A percentile compares a stretch with the other conserved stretches of the same genome.
Evolutionary conservation across 768 basidiomycete species (phyloP).

Genomic region (Suillus americanus): DNA sequence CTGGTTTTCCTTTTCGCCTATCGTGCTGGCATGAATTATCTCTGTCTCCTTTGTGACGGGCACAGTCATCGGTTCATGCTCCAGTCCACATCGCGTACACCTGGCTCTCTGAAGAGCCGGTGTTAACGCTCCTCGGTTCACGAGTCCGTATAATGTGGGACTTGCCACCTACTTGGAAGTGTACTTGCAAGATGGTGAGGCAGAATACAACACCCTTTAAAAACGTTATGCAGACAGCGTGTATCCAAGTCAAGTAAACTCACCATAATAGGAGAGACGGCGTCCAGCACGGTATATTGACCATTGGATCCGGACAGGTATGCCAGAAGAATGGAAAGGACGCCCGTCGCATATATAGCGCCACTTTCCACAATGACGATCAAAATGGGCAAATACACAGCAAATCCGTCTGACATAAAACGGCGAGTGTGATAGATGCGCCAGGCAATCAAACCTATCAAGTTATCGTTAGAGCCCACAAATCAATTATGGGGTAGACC

Average conservation of each 20-base stretch:
- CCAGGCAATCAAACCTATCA: constrained; percentile 4
- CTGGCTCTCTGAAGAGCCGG: background rate
- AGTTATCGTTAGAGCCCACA: background rate
- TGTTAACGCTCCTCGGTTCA: background rate
- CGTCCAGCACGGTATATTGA: background rate
- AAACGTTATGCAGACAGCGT: background rate
- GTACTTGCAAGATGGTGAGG: constrained; percentile 9
- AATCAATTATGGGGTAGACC: background rate
- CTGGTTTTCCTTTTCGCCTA: background rate
- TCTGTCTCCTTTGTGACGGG: background rate
- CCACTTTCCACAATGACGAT: constrained; percentile 10
- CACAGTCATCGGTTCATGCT: background rate
- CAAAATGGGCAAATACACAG: background rate
- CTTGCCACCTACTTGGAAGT: constrained; percentile 8
- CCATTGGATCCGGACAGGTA: constrained; percentile 5
- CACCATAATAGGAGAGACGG: constrained; percentile 1
- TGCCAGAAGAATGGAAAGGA: constrained; percentile 3
- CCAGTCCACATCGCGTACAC: background rate
- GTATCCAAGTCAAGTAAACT: background rate
- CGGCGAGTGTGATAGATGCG: constrained; percentile 5
- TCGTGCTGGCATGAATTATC: background rate
- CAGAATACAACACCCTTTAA: constrained; percentile 5
- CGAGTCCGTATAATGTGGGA: background rate
- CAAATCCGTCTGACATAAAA: background rate
- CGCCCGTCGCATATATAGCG: constrained; percentile 4